Evolutionary conservation across 2,329 filamentous ascomycete genomes (phyloP), one percentile per base, ranked within the genome.

Genomic region (Cladophialophora psammophila): DNA sequence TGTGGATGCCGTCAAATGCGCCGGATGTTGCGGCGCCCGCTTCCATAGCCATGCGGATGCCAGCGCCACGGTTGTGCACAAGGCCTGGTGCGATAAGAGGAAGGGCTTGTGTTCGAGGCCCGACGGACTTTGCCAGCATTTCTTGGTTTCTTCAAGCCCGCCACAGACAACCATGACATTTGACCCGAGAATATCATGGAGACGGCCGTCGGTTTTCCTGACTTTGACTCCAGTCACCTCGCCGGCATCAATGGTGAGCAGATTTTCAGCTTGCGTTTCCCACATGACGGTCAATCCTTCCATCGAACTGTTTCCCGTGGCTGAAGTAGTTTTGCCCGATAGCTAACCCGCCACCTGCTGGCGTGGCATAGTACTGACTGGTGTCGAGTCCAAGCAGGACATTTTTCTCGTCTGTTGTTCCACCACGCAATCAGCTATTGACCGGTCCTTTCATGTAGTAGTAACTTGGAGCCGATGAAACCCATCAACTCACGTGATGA

Each of bases 31-130:
- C 78, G 3, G 79, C 79, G 31, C 79, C 78, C 36, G 80, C 75
- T 66, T 80, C 78, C 8, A 81, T 73, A 15, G 77, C 78, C 78
- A 80, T 81, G 26, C 76, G 76, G 8, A 81, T 70, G 1, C 78
- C 78, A 6, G 75, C 75, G 18, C 78, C 79, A n/a, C 73, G 74
- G 68, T 81, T 80, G 72, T 80, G 78, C 65, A 76, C 76, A 38
- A 80, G 69, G 1, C 79, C 79, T 2, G 79, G 79, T 12, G 79
- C 78, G 55, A 81, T 80, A n/a, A 80, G 73, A 13, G 76, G 76
- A 1, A 81, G 72, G 36, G 78, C 74, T 63, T 79, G 75, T 2
- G 77, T 77, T 52, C 77, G 72, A 18, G 75, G 73, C 1, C 79
- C 78, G 26, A 81, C 70, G 54, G 80, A 81, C 60, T 76, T 74